Conservation (phyloP, 2,329 filamentous ascomycete species). For the Ilyonectria destructans region DNA sequence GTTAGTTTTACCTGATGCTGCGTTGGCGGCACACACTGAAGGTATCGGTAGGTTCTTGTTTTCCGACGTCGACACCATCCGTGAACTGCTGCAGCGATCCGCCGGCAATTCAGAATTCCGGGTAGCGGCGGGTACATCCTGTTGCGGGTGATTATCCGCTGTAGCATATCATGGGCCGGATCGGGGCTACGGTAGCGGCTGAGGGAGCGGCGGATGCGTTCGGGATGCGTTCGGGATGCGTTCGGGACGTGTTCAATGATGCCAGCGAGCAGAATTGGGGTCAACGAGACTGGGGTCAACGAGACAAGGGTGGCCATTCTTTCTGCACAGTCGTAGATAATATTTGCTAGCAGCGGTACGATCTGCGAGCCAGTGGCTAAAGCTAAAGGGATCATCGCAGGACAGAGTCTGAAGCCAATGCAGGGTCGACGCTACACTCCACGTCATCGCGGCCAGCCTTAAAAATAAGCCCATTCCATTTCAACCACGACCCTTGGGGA, state of each 20-base stretch:
- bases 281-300: too few relatives aligned
- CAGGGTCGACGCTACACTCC: not conserved
- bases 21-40: not conserved
- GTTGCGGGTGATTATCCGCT: not conserved
- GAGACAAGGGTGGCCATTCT: too few relatives aligned
- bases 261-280: too few relatives aligned
- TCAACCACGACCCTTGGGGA: not conserved
- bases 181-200: not conserved
- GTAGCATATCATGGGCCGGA: not conserved
- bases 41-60: not conserved
- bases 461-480: not conserved
- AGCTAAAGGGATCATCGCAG: not conserved
- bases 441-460: not conserved
- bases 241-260: not conserved
- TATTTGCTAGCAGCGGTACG: not conserved
- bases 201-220: not conserved
- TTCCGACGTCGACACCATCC: not conserved
- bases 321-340: not conserved
- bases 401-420: not conserved
- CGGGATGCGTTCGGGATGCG: not conserved
- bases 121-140: not conserved
- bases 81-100: not conserved
- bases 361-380: not conserved
- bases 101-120: not conserved
- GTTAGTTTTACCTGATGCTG: not conserved